Evolutionary conservation across 208 protist genomes (phyloP).

Genomic region (Trypanosoma cruzi): DNA sequence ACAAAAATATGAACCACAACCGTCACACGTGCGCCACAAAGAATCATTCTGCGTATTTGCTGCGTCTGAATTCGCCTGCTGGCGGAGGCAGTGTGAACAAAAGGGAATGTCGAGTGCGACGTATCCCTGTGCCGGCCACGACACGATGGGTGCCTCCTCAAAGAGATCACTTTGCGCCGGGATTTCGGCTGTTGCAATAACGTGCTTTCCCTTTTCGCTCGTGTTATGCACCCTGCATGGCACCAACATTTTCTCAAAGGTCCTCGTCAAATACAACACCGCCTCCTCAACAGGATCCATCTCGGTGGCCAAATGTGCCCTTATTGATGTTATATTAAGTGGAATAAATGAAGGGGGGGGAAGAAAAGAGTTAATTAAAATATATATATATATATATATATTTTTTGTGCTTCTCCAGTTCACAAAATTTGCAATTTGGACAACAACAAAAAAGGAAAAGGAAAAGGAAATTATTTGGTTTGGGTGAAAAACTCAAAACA

Average conservation of each 20-base stretch:
- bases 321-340: too few species aligned
- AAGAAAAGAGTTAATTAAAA: too few species aligned
- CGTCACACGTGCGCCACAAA: constrained; percentile 31
- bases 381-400: constrained; percentile 28
- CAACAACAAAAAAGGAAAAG: too few species aligned
- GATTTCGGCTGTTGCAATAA: constrained; percentile 49
- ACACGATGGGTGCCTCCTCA: constrained; percentile 76
- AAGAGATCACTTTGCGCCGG: constrained; percentile 45
- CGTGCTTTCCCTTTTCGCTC: constrained; percentile 62
- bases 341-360: too few species aligned
- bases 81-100: constrained; percentile 77
- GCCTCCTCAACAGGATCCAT: constrained; percentile 64
- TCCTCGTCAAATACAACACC: constrained; percentile 48
- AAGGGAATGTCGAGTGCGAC: constrained; percentile 44
- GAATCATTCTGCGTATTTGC: constrained; percentile 3
- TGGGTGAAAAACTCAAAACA: too few species aligned
- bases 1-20: constrained; percentile 68
- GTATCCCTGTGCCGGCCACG: constrained; percentile 56
- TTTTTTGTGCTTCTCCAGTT: too few species aligned
- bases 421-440: too few species aligned
- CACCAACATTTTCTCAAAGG: constrained; percentile 61
- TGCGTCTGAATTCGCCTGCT: constrained; percentile 4
- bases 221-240: constrained; percentile 51
- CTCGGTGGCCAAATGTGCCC: too few species aligned
- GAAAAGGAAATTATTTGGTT: too few species aligned